Evolutionary conservation across 1,284 basidiomycete species (phyloP), one percentile per base, ranked within the genome.

Genomic region (Pseudozyma thailandica): DNA sequence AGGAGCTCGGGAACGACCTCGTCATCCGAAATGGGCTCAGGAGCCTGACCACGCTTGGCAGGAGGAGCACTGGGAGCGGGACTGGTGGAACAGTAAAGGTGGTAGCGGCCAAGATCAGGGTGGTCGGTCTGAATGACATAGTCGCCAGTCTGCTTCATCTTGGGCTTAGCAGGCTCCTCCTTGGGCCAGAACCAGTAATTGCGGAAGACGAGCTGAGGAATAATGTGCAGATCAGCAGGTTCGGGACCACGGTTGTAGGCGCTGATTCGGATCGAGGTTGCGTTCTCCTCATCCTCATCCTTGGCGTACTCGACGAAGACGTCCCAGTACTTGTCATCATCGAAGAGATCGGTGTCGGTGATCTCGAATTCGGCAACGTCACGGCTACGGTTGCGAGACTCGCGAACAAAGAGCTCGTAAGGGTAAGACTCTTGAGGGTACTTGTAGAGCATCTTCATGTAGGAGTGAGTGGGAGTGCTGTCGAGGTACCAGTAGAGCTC

Each of bases 361-460:
- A 98, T 89, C 85, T 98, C 95, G 79, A 89, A 98, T 84, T 98
- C 95, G 58, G 88, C 85, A 20, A 93, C 93, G 68, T 96, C 90
- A 37, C 95, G 88, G 74, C 89, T 88, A 46, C 95, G 88, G 78
- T 90, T 88, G 74, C 88, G 85, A 80, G 91, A 94, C 85, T 98
- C 94, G 50, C 87, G 85, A 15, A 94, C 91, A 51, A 98, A 88
- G 74, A 96, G 88, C 82, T 97, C 93, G 85, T 98, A 98, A 0
- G 95, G 95, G 84, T 88, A 98, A 43, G 87, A 86, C 72, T 89
- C 86, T 84, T 98, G 95, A 15, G 95, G 94, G 79, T 98, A 98
- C 84, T 98, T 98, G 89, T 97, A 97, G 61, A 97, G 86, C 84
- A 91, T 95, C 85, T 98, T 98, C 95, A 98, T 98, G 88, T 98